Conservation (phyloP, 768 basidiomycete species). For the Boletellus ananas region DNA sequence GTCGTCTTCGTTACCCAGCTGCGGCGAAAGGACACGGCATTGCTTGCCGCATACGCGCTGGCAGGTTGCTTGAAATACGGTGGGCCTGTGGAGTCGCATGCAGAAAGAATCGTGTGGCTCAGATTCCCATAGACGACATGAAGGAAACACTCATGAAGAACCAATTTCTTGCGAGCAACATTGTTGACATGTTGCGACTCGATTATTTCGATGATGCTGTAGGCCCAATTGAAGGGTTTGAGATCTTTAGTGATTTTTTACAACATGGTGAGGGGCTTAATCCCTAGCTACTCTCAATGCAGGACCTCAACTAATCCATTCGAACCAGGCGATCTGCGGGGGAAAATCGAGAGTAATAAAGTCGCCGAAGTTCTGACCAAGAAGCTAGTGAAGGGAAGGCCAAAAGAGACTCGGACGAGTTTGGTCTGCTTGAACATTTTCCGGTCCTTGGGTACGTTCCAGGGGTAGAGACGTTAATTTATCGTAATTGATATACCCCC, state of each 20-base stretch:
- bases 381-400: conserved; percentile 12
- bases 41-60: conserved; percentile 20
- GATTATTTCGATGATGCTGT: conserved; percentile 25
- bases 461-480: no score
- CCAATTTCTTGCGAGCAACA: conserved; percentile 10
- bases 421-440: conserved; percentile 21
- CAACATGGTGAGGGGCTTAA: conserved; percentile 10
- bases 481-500: not conserved
- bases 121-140: conserved; percentile 1
- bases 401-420: conserved; percentile 17
- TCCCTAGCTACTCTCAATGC: not conserved
- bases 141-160: not conserved
- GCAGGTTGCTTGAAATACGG: not conserved
- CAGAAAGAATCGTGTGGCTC: not conserved
- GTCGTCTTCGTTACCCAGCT: conserved; percentile 12
- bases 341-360: conserved; percentile 5
- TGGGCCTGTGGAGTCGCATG: not conserved
- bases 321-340: conserved; percentile 10
- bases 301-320: not conserved
- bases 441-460: conserved; percentile 11
- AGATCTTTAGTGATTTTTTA: conserved; percentile 21
- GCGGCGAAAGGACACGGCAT: conserved; percentile 8
- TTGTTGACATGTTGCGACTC: conserved; percentile 18
- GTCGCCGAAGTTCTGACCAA: conserved; percentile 12
- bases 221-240: conserved; percentile 19